Percentiles rank a stretch among this genome's conserved stretches.
These are phyloP conservation scores for Phascolomyces articulosus DNA, from an alignment of 371 early-diverging fungal species.

Conservation along the genomic window DNA sequence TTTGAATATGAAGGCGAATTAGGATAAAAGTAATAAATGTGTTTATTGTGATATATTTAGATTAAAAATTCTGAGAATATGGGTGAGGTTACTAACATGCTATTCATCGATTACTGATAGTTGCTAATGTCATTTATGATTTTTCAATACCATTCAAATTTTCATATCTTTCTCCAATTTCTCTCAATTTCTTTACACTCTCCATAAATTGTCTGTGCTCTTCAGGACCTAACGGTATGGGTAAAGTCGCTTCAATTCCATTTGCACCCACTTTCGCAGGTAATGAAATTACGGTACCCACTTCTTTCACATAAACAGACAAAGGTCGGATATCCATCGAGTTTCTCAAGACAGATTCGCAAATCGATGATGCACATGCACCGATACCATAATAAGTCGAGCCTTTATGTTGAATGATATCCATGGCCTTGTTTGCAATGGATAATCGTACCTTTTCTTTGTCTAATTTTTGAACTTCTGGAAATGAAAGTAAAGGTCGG, in stretches of 20 bases:
- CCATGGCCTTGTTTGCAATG: conserved; percentile 78
- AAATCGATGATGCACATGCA: conserved; percentile 74
- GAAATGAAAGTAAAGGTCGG: conserved; percentile 67
- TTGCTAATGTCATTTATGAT: no score
- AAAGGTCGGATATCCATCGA: conserved; percentile 69
- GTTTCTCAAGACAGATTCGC: conserved; percentile 69
- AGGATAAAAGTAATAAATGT: no score
- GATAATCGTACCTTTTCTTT: conserved; percentile 52
- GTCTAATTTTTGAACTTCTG: conserved; percentile 61
- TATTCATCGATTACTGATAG: no score
- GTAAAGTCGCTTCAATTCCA: conserved; percentile 70
- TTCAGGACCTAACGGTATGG: conserved; percentile 54
- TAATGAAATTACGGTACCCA: conserved; percentile 68
- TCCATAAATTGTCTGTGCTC: conserved; percentile 24
- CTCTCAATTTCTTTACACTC: conserved; percentile 37
- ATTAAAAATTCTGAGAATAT: no score
- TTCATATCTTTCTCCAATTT: not conserved
- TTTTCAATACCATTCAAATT: no score
- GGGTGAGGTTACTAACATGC: no score
- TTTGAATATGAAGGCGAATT: no score
- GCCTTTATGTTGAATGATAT: conserved; percentile 86
- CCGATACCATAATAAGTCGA: conserved; percentile 90
- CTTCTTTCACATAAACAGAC: conserved; percentile 63
- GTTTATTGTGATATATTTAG: no score
- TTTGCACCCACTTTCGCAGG: conserved; percentile 74